These are phyloP conservation scores for Candolleomyces efflorescens DNA, from an alignment of 768 basidiomycete genomes.

Conservation along the genomic window DNA sequence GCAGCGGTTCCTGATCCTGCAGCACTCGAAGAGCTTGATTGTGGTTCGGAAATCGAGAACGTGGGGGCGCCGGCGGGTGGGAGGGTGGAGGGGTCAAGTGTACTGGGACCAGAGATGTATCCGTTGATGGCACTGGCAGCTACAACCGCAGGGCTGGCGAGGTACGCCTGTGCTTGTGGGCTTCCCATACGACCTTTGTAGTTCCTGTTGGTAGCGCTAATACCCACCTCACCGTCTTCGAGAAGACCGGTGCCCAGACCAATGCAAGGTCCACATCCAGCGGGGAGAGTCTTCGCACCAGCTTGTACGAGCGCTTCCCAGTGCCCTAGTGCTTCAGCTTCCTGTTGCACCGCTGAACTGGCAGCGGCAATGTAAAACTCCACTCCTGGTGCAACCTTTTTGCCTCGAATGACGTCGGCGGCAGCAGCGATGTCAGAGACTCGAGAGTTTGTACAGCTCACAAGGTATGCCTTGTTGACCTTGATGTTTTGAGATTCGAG, in stretches of 20 bases:
- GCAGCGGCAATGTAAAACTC: conserved; percentile 99
- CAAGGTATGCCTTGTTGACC: conserved; percentile 97
- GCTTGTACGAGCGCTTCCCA: conserved; percentile 86
- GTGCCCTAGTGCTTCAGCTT: conserved; percentile 79
- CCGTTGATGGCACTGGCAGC: conserved; percentile 94
- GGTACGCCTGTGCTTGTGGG: conserved; percentile 91
- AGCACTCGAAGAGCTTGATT: conserved; percentile 22
- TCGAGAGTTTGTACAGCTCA: conserved; percentile 97
- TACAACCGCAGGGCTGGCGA: conserved; percentile 95
- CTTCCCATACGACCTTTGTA: conserved; percentile 99
- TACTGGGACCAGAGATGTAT: conserved; percentile 80
- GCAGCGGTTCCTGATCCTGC: conserved; percentile 19
- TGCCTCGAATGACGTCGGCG: conserved; percentile 81
- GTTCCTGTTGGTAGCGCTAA: conserved; percentile 97
- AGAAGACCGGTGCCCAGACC: conserved; percentile 90
- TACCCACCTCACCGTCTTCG: conserved; percentile 93
- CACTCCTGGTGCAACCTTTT: conserved; percentile 79
- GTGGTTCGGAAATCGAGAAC: conserved; percentile 44
- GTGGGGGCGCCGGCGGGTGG: conserved; percentile 51
- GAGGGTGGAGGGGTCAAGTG: conserved; percentile 48
- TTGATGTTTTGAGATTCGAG: conserved; percentile 68
- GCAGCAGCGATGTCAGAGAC: conserved; percentile 93
- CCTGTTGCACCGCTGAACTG: conserved; percentile 85
- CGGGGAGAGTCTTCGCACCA: conserved; percentile 89
- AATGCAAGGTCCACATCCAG: conserved; percentile 98